Conservation (phyloP, 2,329 filamentous ascomycete genomes). For the Cercospora nicotianae region DNA sequence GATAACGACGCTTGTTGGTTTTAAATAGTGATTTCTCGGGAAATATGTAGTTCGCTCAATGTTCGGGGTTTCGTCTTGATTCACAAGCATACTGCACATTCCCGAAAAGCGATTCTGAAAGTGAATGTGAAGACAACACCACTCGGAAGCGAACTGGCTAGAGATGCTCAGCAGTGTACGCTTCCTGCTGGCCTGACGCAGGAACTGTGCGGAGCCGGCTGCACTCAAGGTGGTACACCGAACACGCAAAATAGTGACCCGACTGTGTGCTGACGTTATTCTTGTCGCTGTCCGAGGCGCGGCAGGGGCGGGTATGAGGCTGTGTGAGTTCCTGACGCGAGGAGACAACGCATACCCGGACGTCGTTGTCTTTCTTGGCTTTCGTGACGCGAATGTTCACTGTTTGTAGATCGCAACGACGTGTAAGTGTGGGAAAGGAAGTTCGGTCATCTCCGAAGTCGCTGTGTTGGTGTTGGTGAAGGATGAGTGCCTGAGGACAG, state of each 20-base stretch:
- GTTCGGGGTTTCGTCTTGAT: neutral
- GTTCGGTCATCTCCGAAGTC: neutral
- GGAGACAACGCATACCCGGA: neutral
- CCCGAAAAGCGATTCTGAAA: neutral
- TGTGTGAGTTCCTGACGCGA: neutral
- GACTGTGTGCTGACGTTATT: neutral
- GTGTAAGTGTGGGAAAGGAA: neutral
- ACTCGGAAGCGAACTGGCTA: too few species aligned
- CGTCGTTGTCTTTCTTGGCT: neutral
- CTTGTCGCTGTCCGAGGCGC: conserved; percentile 7
- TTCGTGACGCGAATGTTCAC: neutral
- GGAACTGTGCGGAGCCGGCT: neutral
- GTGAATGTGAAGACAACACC: too few species aligned
- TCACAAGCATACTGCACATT: neutral
- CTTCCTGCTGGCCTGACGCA: neutral
- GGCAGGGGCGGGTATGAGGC: neutral
- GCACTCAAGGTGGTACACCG: neutral
- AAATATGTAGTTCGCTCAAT: neutral
- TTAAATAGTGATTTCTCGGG: neutral
- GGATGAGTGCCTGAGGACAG: neutral
- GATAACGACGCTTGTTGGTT: neutral
- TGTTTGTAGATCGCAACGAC: neutral
- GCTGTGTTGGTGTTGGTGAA: neutral
- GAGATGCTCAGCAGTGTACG: too few species aligned
- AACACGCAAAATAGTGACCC: neutral